Conservation (phyloP, 2,329 filamentous ascomycete species). For the Beauveria bassiana region DNA sequence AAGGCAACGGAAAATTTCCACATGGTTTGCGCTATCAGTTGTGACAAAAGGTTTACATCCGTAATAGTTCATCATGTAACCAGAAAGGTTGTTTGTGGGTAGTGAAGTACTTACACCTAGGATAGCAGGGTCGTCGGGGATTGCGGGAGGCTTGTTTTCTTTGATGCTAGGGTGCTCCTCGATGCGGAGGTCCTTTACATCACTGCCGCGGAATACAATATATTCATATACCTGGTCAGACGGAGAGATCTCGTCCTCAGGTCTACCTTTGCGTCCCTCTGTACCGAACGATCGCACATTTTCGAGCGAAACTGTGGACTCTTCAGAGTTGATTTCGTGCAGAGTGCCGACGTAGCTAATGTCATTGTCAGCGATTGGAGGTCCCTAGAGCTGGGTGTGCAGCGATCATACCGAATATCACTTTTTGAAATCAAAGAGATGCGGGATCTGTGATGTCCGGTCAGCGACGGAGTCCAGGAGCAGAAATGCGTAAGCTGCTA, state of each 20-base stretch:
- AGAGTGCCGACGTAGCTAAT: constrained; percentile 87
- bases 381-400: constrained; percentile 9
- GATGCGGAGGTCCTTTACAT: constrained; percentile 96
- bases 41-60: constrained; percentile 84
- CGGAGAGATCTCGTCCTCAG: constrained; percentile 72
- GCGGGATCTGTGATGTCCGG: constrained; percentile 56
- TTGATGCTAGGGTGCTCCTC: constrained; percentile 72
- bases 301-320: constrained; percentile 92
- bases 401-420: constrained; percentile 73
- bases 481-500: neutral
- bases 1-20: constrained; percentile 99
- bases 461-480: constrained; percentile 23
- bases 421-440: constrained; percentile 97
- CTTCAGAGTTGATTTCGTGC: constrained; percentile 96
- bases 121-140: constrained; percentile 94
- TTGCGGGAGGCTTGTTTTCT: constrained; percentile 65
- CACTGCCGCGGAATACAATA: constrained; percentile 95
- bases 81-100: constrained; percentile 14
- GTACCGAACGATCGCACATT: constrained; percentile 93
- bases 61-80: constrained; percentile 85
- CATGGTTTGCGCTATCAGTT: constrained; percentile 92
- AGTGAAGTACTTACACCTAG: constrained; percentile 72
- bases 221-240: constrained; percentile 93
- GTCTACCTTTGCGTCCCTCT: constrained; percentile 74
- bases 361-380: constrained; percentile 25